These are phyloP conservation scores for Mollisiaceae sp. DNA, from an alignment of 2,329 filamentous ascomycete species.

Conservation along the genomic window DNA sequence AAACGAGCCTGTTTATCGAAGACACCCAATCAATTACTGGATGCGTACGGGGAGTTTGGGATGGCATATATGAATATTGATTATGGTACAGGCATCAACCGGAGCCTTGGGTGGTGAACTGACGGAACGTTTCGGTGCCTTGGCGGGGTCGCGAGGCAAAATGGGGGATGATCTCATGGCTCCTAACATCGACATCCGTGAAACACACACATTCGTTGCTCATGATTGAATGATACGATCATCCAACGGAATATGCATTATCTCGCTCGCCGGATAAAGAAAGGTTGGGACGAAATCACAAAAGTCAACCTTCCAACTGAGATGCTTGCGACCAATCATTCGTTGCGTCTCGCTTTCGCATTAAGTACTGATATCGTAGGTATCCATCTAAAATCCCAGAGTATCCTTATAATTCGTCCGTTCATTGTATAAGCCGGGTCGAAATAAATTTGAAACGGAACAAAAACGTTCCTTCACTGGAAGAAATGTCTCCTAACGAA, in stretches of 20 bases:
- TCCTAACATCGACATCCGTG: neutral
- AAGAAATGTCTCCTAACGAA: neutral
- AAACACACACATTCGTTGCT: neutral
- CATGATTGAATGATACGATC: neutral
- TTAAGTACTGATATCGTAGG: neutral
- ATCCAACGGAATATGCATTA: neutral
- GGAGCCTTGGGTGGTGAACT: neutral
- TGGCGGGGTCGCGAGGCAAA: slow-evolving; percentile 3
- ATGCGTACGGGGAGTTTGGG: neutral
- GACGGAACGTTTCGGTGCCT: neutral
- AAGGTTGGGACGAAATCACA: neutral
- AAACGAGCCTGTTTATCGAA: neutral
- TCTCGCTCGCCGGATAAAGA: neutral
- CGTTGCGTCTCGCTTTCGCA: neutral
- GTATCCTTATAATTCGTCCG: neutral
- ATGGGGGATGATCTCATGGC: neutral
- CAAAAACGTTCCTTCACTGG: neutral
- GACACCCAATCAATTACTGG: neutral
- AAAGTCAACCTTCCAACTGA: neutral
- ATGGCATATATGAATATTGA: neutral
- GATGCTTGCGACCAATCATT: neutral
- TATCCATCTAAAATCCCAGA: neutral
- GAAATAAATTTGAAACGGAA: neutral
- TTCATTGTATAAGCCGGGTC: neutral
- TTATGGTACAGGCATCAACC: slow-evolving; percentile 15